phyloP scores from a whole-genome alignment of 2,329 filamentous ascomycete genomes.

The Cordyceps militaris region DNA sequence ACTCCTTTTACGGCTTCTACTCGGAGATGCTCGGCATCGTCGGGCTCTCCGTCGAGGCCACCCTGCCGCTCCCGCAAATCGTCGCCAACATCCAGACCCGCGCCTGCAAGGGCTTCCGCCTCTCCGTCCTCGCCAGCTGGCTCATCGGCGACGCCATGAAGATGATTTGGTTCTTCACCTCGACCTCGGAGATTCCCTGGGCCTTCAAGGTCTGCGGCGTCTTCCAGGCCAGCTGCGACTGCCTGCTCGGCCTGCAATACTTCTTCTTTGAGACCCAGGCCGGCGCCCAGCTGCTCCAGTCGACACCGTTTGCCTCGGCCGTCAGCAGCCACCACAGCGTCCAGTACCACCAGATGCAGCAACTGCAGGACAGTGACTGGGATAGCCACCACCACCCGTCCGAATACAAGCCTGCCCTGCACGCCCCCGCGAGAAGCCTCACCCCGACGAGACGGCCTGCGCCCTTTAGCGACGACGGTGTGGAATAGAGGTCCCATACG shows the following conservation, averaged over 20 bases:
- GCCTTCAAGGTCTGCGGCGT: conserved; percentile 77
- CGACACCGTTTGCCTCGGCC: conserved; percentile 10
- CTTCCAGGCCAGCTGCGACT: conserved; percentile 73
- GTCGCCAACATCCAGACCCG: conserved; percentile 59
- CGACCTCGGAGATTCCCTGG: conserved; percentile 61
- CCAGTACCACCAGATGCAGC: conserved; percentile 33
- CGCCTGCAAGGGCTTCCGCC: conserved; percentile 70
- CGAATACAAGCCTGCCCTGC: conserved; percentile 25
- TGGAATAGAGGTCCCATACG: conserved; percentile 18
- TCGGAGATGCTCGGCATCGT: conserved; percentile 62
- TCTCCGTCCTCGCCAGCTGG: conserved; percentile 73
- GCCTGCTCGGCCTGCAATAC: conserved; percentile 68
- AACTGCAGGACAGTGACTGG: conserved; percentile 27
- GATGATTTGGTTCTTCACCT: conserved; percentile 78
- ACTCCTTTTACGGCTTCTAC: conserved; percentile 56
- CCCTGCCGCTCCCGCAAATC: conserved; percentile 75
- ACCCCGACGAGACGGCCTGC: conserved; percentile 34
- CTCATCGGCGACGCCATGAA: conserved; percentile 77
- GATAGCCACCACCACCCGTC: conserved; percentile 14
- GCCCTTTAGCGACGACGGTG: conserved; percentile 28
- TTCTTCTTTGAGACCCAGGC: conserved; percentile 47
- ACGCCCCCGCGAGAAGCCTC: conserved; percentile 28
- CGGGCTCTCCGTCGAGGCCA: conserved; percentile 73
- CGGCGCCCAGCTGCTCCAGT: conserved; percentile 17
- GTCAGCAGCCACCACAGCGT: conserved; percentile 14